Base-by-base conservation (phyloP, 495 filamentous ascomycete species). In the Melanomma pulvis-pyrius region DNA sequence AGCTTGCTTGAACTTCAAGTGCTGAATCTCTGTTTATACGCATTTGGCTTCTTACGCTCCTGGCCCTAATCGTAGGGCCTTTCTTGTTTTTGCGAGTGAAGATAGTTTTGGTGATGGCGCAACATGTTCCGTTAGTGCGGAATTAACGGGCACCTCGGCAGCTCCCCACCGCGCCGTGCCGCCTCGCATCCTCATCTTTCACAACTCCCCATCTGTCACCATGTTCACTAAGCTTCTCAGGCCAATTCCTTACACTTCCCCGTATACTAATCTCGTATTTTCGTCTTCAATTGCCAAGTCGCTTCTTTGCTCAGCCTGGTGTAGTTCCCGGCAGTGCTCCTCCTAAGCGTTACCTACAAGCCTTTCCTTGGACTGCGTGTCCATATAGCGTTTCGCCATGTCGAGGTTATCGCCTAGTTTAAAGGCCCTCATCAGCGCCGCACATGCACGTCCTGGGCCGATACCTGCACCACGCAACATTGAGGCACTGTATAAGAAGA, bases 391-490 rank as follows among this genome's bases (percentile, higher is more conserved):
- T 30, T 47, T 24, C 32, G 52, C 72, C 36, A 91, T 91, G 88
- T 87, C 89, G 8, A 90, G 87, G 69, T 79, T 92, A 15, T 88
- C 88, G 9, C 76, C 80, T 0, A 74, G 82, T 56, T 79, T 93
- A 56, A 92, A 92, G 75, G 82, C 84, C 36, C 83, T 92, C 62
- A 90, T 93, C 75, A 88, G 87, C 73, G 78, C 87, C 25, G 79
- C 86, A 12, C 80, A 83, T 52, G 86, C 90, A n/a, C 82, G 83
- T 1, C 87, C 90, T 0, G 82, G 85, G 73, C 87, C 85, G 12
- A 79, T 86, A 6, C 86, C 87, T 1, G 88, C 89, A 0, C 83
- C 87, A 19, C 77, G 75, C 6, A 74, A 84, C 36, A 89, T 90
- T 65, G 69, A 76, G 28, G 79, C 84, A 19, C 76, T 90, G 65